Base-by-base conservation (phyloP, 257 asterid species). In the Agastache rugosa region DNA sequence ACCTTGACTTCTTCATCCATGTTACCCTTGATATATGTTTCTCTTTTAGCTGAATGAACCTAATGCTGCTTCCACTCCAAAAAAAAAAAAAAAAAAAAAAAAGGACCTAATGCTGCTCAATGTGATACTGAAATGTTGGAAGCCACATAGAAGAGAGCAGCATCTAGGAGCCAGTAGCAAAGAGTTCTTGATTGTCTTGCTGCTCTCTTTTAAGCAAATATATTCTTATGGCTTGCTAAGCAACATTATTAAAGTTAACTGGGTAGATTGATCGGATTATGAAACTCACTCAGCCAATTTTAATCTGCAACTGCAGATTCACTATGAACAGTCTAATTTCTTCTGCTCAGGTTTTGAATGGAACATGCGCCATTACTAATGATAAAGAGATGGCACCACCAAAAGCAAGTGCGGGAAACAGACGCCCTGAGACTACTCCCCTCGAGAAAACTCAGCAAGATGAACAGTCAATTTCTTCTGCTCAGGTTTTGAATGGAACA, bases 391-490 rank as follows among this genome's bases (percentile, higher is more conserved):
- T 20, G 6, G 17, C 47, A 11, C 7, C 25, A 34, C 29, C 68
- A 17, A 6, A 62, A 62, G 68, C 6, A 9, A 25, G 39, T 23
- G 37, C 10, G 15, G 63, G 27, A 1, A 27, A 23, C n/a, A 11
- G n/a, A 56, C 37, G 17, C 37, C 27, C 47, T 12, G 19, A 19
- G 17, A 63, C 27, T 19, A 16, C 62, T 47, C 63, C 75, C 27
- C 1, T 16, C 23, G 19, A 61, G 58, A 15, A 63, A 48, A 11
- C 59, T 19, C 71, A 84, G 56, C n/a, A 45, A 11, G n/a, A 45
- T 3, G 47, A 41, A 10, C 47, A 41, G n/a, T n/a, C n/a, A n/a
- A n/a, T n/a, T n/a, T n/a, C n/a, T n/a, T n/a, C n/a, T n/a, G n/a
- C n/a, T n/a, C n/a, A n/a, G n/a, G n/a, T n/a, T n/a, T n/a, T n/a